Conservation (phyloP, 371 early-diverging fungal species). For the Phascolomyces articulosus region DNA sequence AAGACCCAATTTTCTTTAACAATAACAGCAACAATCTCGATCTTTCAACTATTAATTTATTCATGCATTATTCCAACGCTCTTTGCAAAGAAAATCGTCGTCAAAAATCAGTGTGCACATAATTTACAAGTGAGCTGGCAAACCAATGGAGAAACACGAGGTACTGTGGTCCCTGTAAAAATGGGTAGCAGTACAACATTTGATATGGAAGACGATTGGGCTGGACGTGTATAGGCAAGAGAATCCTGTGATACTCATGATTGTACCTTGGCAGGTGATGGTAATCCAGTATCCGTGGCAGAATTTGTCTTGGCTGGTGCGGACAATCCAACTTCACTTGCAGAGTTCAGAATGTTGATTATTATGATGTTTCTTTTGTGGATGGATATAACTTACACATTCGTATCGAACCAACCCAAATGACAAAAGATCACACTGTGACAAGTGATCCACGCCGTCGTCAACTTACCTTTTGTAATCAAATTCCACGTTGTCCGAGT, state of each 20-base stretch:
- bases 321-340: slow-evolving; percentile 31
- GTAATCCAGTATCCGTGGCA: too few relatives aligned
- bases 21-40: too few relatives aligned
- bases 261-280: slow-evolving; percentile 18
- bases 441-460: slow-evolving; percentile 24
- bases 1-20: too few relatives aligned
- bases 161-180: slow-evolving; percentile 11
- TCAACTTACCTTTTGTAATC: slow-evolving; percentile 23
- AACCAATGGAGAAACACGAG: slow-evolving; percentile 24
- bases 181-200: slow-evolving; percentile 6
- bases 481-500: slow-evolving; percentile 17
- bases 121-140: slow-evolving; percentile 26
- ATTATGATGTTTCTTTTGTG: slow-evolving; percentile 48
- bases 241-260: slow-evolving; percentile 24
- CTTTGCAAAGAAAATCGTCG: slow-evolving; percentile 9
- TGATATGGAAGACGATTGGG: slow-evolving; percentile 25
- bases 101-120: slow-evolving; percentile 20
- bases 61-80: not conserved
- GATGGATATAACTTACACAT: slow-evolving; percentile 48
- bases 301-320: slow-evolving; percentile 19
- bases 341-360: slow-evolving; percentile 48
- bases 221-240: slow-evolving; percentile 41
- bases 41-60: too few relatives aligned
- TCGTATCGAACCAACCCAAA: slow-evolving; percentile 21
- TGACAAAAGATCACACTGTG: not conserved